phyloP scores from a whole-genome alignment of 2,329 filamentous ascomycete genomes.

The Alternaria alternata region DNA sequence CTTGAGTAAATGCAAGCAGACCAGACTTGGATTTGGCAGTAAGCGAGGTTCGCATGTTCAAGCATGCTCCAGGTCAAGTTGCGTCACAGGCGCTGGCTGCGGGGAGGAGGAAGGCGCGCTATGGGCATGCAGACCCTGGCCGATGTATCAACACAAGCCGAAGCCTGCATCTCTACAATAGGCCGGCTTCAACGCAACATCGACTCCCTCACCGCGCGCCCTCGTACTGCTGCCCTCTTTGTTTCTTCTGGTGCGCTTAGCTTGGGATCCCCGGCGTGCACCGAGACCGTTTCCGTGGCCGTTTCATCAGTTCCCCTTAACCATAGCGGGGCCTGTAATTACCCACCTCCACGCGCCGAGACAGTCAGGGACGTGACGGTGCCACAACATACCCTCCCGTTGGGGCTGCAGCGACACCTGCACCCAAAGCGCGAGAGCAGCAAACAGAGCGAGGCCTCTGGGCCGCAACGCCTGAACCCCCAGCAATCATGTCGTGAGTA shows the following conservation, averaged over 20 bases:
- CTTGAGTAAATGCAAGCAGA: not conserved
- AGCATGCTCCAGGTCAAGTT: not conserved
- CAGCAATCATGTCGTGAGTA: slow-evolving; percentile 52
- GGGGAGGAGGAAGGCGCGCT: slow-evolving; percentile 34
- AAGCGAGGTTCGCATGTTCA: not conserved
- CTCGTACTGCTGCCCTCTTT: not conserved
- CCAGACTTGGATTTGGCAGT: not conserved
- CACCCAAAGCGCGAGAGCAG: slow-evolving; percentile 26
- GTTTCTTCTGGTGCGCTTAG: slow-evolving; percentile 8
- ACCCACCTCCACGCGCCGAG: slow-evolving; percentile 38
- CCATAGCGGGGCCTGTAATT: slow-evolving; percentile 42
- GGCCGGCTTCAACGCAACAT: slow-evolving; percentile 19
- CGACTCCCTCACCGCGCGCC: slow-evolving; percentile 6
- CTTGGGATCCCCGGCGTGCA: slow-evolving; percentile 6
- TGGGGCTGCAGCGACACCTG: slow-evolving; percentile 34
- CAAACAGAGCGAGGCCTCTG: slow-evolving; percentile 43
- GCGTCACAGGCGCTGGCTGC: slow-evolving; percentile 28
- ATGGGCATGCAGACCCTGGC: slow-evolving; percentile 25
- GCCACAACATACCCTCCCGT: slow-evolving; percentile 40
- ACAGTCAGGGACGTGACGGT: slow-evolving; percentile 36
- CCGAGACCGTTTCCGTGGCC: slow-evolving; percentile 2
- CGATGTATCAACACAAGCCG: slow-evolving; percentile 24
- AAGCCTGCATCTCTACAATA: slow-evolving; percentile 25
- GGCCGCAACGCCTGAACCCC: slow-evolving; percentile 42
- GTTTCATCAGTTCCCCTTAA: slow-evolving; percentile 41